Base-by-base conservation (phyloP, 306 rosid species). In the Elaeagnus macrophylla region DNA sequence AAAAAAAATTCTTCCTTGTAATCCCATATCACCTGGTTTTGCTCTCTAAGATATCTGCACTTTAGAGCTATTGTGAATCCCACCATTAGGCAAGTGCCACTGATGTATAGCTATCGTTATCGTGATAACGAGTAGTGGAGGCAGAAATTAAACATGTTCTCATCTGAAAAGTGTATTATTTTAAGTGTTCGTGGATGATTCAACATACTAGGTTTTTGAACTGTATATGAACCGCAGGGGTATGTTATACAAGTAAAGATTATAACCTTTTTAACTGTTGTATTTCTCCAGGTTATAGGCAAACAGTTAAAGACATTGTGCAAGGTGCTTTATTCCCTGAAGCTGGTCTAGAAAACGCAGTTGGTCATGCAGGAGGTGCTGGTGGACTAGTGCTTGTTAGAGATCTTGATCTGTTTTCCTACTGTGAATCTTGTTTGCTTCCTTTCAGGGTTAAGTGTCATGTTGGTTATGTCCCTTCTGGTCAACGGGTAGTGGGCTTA, bases 361-460 rank as follows among this genome's bases (percentile, higher is more conserved):
- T 80, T 64, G 96, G 95, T 48, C 94, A 80, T 59, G 96, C 96
- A 18, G 96, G 99, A 49, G 96, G 96, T 59, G 84, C 78, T 18
- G 96, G 99, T 45, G 99, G 96, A 73, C 88, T 93, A 3, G 96
- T 93, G 69, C 62, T 87, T 67, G 99, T 93, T 64, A 68, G 96
- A 61, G 99, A 93, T 70, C 69, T 93, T 37, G 86, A 93, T 71
- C 69, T 80, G 57, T 93, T 84, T 67, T 87, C 95, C 15, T 84
- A 84, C 57, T 93, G 99, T 6, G 99, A 93, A 68, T 87, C 96
- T 7, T 93, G 99, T 76, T 66, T 93, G 81, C 94, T 93, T 62
- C 99, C 96, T 6, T 87, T 93, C 70, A 94, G 82, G 77, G 86
- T 84, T 49, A 87, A 79, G 61, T 87, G 96, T 65, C 99, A 93